phyloP scores from a whole-genome alignment of 768 basidiomycete genomes.

The Chalciporus chontae region DNA sequence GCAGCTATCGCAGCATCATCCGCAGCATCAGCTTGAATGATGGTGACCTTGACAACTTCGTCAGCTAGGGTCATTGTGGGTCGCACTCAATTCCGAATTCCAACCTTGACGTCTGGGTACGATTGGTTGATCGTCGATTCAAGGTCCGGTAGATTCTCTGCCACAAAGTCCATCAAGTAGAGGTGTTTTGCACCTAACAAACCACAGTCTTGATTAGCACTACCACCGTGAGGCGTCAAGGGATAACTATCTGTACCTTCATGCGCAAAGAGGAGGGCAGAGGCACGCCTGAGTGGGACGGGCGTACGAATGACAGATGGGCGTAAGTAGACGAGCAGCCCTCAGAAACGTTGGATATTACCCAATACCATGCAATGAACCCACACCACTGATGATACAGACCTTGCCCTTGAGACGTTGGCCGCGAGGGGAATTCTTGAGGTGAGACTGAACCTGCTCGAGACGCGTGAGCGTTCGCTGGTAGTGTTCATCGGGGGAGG shows the following conservation, averaged over 20 bases:
- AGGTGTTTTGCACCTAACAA: conserved; percentile 67
- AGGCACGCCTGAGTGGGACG: conserved; percentile 58
- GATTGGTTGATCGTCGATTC: conserved; percentile 60
- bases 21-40: conserved; percentile 77
- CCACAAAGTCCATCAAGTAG: conserved; percentile 71
- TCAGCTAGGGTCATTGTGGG: conserved; percentile 8
- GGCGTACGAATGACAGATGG: conserved; percentile 1
- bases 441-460: conserved; percentile 63
- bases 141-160: conserved; percentile 65
- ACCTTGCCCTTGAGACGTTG: conserved; percentile 71
- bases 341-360: conserved; percentile 31
- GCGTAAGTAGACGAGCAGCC: conserved; percentile 11
- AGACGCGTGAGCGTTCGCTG: conserved; percentile 64
- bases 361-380: conserved; percentile 88
- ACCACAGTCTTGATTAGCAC: conserved; percentile 1
- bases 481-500: conserved; percentile 47
- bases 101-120: conserved; percentile 80
- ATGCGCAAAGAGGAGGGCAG: conserved; percentile 72
- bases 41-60: conserved; percentile 62
- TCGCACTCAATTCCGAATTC: conserved; percentile 22
- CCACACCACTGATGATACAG: conserved; percentile 84
- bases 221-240: conserved; percentile 2
- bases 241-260: conserved; percentile 49
- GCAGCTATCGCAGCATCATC: conserved; percentile 65
- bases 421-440: conserved; percentile 49